A percentile compares a stretch with the other conserved stretches of the same genome.
Conservation (phyloP, 2,329 filamentous ascomycete species). For the Penicillium aurantiogriseum region DNA sequence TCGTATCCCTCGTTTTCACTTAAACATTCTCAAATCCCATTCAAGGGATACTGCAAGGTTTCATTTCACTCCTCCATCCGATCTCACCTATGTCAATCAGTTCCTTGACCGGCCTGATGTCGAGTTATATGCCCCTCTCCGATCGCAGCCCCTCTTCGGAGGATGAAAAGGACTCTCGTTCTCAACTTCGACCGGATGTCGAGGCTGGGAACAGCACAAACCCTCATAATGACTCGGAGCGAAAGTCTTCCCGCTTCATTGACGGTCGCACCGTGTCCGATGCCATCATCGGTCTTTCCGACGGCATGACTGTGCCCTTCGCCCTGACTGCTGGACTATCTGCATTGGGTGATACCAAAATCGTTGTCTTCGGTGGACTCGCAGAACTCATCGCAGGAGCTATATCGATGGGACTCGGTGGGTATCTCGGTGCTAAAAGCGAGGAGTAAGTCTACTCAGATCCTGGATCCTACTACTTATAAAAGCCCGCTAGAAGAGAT, state of each 20-base stretch:
- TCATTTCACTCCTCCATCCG: background rate
- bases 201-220: slow-evolving; percentile 11
- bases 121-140: slow-evolving; percentile 28
- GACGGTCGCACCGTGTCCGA: slow-evolving; percentile 50
- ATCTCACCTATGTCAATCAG: slow-evolving; percentile 31
- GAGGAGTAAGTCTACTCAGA: slow-evolving; percentile 33
- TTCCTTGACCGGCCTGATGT: slow-evolving; percentile 31
- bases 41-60: slow-evolving; percentile 5
- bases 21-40: slow-evolving; percentile 6
- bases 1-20: background rate
- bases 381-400: slow-evolving; percentile 74
- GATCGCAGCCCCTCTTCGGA: slow-evolving; percentile 22
- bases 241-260: slow-evolving; percentile 30
- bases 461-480: too few relatives aligned
- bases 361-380: slow-evolving; percentile 69
- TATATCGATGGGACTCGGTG: slow-evolving; percentile 75
- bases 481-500: background rate
- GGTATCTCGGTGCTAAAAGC: slow-evolving; percentile 63
- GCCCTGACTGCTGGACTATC: slow-evolving; percentile 70
- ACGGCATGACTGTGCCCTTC: slow-evolving; percentile 77
- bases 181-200: slow-evolving; percentile 19
- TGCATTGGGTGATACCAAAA: slow-evolving; percentile 60
- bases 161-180: slow-evolving; percentile 29
- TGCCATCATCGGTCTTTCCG: slow-evolving; percentile 72
- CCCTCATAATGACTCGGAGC: slow-evolving; percentile 16